Evolutionary conservation across 75 land plant genomes (phyloP).

Genomic region (Sequoiadendron giganteum): DNA sequence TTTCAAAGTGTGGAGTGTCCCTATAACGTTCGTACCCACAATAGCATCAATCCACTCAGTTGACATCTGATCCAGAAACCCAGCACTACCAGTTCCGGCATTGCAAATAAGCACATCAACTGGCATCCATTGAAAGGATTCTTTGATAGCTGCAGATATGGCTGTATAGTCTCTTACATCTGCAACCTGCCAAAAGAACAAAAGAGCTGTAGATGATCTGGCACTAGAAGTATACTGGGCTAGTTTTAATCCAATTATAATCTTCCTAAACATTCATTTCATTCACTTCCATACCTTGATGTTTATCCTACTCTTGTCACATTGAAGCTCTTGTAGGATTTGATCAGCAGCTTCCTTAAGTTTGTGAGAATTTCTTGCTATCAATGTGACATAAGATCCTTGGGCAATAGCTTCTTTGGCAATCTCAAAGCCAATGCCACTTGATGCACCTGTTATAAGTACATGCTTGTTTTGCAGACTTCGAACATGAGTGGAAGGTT

Average conservation of each 20-base stretch:
- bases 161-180: conserved; percentile 26
- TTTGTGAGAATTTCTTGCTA: conserved; percentile 15
- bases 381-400: conserved; percentile 28
- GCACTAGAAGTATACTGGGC: background rate
- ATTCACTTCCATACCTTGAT: background rate
- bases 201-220: background rate
- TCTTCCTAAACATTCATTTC: background rate
- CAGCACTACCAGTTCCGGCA: conserved; percentile 10
- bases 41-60: conserved; percentile 9
- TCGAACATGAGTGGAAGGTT: background rate
- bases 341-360: conserved; percentile 9
- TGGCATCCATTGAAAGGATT: conserved; percentile 21
- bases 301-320: conserved; percentile 11
- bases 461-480: conserved; percentile 29
- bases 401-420: conserved; percentile 26
- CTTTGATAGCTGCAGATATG: conserved; percentile 18
- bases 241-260: background rate
- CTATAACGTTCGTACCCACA: conserved; percentile 16
- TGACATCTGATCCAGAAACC: conserved; percentile 17
- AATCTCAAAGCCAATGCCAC: conserved; percentile 36
- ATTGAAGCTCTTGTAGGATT: background rate
- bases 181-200: conserved; percentile 15
- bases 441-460: conserved; percentile 40
- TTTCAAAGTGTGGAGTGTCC: conserved; percentile 16
- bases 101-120: conserved; percentile 28